Percentiles rank a stretch among this genome's conserved stretches.
Conservation (phyloP, 257 asterid genomes). For the Nicotiana noctiflora region DNA sequence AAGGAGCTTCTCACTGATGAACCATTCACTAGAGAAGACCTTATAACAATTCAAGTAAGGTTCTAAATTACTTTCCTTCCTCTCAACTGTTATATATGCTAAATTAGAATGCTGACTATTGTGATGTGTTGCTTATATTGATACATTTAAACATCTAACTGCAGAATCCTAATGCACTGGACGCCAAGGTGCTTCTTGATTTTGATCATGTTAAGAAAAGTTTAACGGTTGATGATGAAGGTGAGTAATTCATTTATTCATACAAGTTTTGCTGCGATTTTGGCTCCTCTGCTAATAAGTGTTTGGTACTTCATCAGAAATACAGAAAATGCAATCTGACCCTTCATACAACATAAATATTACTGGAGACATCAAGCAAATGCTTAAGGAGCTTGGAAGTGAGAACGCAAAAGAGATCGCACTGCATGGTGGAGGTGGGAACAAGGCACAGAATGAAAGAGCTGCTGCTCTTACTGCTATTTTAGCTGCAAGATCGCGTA, state of each 20-base stretch:
- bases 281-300: not conserved
- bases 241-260: conserved; percentile 23
- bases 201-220: conserved; percentile 91
- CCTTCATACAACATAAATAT: conserved; percentile 83
- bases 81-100: not conserved
- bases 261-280: not conserved
- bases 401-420: conserved; percentile 93
- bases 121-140: conserved; percentile 6
- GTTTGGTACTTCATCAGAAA: conserved; percentile 33
- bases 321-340: conserved; percentile 66
- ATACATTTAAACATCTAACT: conserved; percentile 13
- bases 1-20: conserved; percentile 98
- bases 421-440: conserved; percentile 97
- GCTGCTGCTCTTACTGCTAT: conserved; percentile 82
- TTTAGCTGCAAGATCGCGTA: conserved; percentile 84
- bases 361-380: conserved; percentile 77
- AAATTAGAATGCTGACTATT: conserved; percentile 6
- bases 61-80: conserved; percentile 7
- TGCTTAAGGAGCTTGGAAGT: conserved; percentile 93
- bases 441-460: conserved; percentile 76
- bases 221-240: conserved; percentile 86
- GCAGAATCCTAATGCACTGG: conserved; percentile 91
- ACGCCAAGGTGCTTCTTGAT: conserved; percentile 63
- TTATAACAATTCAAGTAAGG: conserved; percentile 83
- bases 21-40: conserved; percentile 72